Percentiles rank a stretch among this genome's conserved stretches.
phyloP scores from a whole-genome alignment of 306 rosid genomes.

The Medicago ruthenica region DNA sequence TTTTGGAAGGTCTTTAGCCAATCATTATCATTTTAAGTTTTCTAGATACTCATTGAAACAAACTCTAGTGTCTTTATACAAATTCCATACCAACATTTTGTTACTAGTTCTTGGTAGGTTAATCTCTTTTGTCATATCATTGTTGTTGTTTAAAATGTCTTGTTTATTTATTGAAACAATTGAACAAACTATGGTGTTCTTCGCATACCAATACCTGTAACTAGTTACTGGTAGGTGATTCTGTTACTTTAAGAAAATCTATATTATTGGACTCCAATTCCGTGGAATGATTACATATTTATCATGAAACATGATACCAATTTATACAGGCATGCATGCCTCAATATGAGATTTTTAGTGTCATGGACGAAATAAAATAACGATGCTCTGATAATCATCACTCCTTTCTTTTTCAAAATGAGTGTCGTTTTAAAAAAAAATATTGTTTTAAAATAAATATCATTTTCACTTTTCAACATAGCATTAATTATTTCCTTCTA shows the following conservation, averaged over 20 bases:
- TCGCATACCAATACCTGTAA: conserved; percentile 42
- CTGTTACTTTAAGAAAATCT: background rate
- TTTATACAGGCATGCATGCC: too few species aligned
- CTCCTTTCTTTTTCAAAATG: too few species aligned
- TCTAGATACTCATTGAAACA: conserved; percentile 2
- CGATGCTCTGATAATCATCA: too few species aligned
- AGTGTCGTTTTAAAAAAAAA: too few species aligned
- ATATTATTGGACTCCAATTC: too few species aligned
- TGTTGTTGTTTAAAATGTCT: conserved; percentile 16
- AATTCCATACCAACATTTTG: conserved; percentile 42
- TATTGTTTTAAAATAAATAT: too few species aligned
- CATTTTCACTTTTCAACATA: too few species aligned
- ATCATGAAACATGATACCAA: background rate
- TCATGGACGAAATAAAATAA: too few species aligned
- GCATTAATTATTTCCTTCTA: too few species aligned
- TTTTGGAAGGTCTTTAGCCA: conserved; percentile 20
- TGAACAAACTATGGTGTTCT: background rate
- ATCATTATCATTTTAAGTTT: background rate
- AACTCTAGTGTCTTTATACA: conserved; percentile 34
- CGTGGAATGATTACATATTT: too few species aligned
- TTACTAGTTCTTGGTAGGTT: conserved; percentile 39
- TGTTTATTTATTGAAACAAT: conserved; percentile 10
- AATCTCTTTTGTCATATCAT: conserved; percentile 19
- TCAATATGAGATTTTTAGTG: too few species aligned
- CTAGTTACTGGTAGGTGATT: conserved; percentile 13